Evolutionary conservation across 2,329 filamentous ascomycete genomes (phyloP), one percentile per base, ranked within the genome.

Genomic region (Leptographium wingfieldii): DNA sequence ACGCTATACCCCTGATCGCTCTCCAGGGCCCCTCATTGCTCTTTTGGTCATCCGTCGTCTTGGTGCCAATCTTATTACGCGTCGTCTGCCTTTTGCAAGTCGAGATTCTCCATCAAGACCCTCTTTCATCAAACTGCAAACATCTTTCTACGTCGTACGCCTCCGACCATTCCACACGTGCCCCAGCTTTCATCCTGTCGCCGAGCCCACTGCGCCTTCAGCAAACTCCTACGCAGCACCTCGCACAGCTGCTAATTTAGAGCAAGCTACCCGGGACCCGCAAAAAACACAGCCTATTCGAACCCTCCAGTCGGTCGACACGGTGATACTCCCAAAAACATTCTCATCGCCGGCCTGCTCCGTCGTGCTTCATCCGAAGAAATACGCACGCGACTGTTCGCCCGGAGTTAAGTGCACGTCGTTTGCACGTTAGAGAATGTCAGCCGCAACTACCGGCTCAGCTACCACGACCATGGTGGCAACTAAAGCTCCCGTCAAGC

Each of bases 361-460:
- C 4, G 3, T 52, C 49, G 14, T 27, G 29, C 25, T 16, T 52
- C 33, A 31, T 33, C 27, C 12, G 25, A 52, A 14, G 14, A 31
- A 12, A 27, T 6, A 31, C 49, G 25, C 49, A 52, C 49, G 27
- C 49, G 27, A 19, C 49, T 19, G 49, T 19, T 31, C 27, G 12
- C 14, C n/a, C 49, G 3, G 12, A 29, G 25, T 25, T 12, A 51
- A 19, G 48, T 51, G 48, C 22, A 51, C 48, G 14, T 55, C 51
- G 31, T 7, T 16, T n/a, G 31, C 27, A 29, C 5, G 10, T 7
- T 22, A n/a, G 19, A 59, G 25, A 43, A 65, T 65, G 64, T 58
- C 70, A 22, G 66, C 69, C 49, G 64, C 63, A 55, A 66, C 67
- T 54, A 66, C 66, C 49, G 55, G 57, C 33, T 59, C 62, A 43